A percentile compares a stretch with the other conserved stretches of the same genome.
These are phyloP conservation scores for Nicotiana rustica DNA, from an alignment of 305 asterid genomes.

Conservation along the genomic window DNA sequence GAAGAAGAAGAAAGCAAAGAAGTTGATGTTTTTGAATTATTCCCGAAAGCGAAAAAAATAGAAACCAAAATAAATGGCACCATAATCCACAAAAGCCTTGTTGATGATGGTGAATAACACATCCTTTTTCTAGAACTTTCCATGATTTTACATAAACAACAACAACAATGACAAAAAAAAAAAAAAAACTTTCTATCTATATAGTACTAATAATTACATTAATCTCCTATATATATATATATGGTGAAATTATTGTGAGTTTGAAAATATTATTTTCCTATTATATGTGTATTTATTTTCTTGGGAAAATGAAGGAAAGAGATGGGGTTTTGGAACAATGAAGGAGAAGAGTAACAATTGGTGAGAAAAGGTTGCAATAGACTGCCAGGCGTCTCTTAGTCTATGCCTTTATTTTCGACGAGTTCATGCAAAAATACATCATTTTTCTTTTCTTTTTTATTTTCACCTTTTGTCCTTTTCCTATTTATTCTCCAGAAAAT, in stretches of 20 bases:
- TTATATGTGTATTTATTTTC: neutral
- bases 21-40: slow-evolving; percentile 34
- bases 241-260: too few relatives aligned
- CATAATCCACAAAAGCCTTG: slow-evolving; percentile 56
- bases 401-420: slow-evolving; percentile 55
- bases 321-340: neutral
- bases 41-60: slow-evolving; percentile 42
- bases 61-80: slow-evolving; percentile 57
- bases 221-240: neutral
- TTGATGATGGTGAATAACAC: slow-evolving; percentile 47
- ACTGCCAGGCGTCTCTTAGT: slow-evolving; percentile 61
- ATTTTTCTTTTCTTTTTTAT: slow-evolving; percentile 32
- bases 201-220: neutral
- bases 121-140: slow-evolving; percentile 44
- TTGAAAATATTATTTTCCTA: slow-evolving; percentile 16
- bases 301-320: slow-evolving; percentile 29
- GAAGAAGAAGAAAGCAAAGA: slow-evolving; percentile 32
- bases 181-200: neutral
- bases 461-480: neutral
- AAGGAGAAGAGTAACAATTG: slow-evolving; percentile 42
- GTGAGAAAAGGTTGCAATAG: slow-evolving; percentile 58
- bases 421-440: slow-evolving; percentile 65
- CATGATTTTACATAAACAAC: slow-evolving; percentile 33
- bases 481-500: neutral
- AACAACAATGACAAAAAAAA: too few relatives aligned